Percentiles rank a stretch among this genome's conserved stretches.
Evolutionary conservation across 2,329 filamentous ascomycete species (phyloP).

Genomic region (Metarhizium album): DNA sequence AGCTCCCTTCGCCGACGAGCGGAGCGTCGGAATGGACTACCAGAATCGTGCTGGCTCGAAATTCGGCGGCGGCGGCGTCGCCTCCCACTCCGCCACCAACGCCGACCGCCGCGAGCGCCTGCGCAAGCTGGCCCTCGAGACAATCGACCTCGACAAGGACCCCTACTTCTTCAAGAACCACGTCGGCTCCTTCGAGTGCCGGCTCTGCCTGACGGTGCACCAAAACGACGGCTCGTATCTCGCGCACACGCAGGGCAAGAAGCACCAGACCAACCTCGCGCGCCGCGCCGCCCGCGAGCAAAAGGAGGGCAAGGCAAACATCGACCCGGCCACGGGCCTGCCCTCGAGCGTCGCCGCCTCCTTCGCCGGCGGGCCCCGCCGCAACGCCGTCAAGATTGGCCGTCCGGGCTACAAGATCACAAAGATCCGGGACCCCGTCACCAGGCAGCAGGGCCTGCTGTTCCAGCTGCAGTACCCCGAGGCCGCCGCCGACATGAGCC

Average conservation of each 20-base stretch:
- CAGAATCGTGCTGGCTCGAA: conserved; percentile 95
- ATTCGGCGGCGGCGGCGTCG: conserved; percentile 94
- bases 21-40: conserved; percentile 46
- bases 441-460: conserved; percentile 79
- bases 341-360: conserved; percentile 69
- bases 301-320: conserved; percentile 66
- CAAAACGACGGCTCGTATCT: conserved; percentile 99
- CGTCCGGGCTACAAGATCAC: conserved; percentile 96
- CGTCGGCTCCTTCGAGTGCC: conserved; percentile 94
- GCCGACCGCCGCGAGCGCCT: conserved; percentile 95
- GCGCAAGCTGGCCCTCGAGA: conserved; percentile 94
- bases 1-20: too few relatives aligned
- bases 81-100: conserved; percentile 86
- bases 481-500: conserved; percentile 62
- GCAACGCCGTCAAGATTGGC: conserved; percentile 88
- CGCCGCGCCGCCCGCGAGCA: conserved; percentile 92
- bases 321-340: conserved; percentile 57
- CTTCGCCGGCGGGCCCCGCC: conserved; percentile 48
- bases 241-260: conserved; percentile 94
- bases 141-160: conserved; percentile 98
- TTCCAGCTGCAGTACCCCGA: conserved; percentile 96
- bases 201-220: conserved; percentile 92
- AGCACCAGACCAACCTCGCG: conserved; percentile 97
- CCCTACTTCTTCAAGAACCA: conserved; percentile 99
- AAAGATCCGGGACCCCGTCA: conserved; percentile 83